Conservation (phyloP, 768 basidiomycete genomes). For the Auricularia sp. region DNA sequence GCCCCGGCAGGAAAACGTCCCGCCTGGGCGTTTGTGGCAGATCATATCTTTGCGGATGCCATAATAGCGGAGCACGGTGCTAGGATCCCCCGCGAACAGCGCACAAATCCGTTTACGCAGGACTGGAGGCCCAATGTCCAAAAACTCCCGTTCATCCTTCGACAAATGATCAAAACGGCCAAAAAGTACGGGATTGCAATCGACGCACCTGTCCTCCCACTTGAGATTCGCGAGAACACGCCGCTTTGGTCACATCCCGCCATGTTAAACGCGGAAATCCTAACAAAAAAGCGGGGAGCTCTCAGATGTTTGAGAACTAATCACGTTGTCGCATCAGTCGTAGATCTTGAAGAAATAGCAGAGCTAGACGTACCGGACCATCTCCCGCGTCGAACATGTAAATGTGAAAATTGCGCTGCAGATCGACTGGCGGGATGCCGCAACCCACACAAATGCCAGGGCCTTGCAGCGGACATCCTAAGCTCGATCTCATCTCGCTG, state of each 20-base stretch:
- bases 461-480: neutral
- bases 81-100: neutral
- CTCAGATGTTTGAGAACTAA: neutral
- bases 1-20: conserved; percentile 12
- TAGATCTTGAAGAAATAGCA: neutral
- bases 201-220: neutral
- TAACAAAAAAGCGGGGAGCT: neutral
- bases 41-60: conserved; percentile 6
- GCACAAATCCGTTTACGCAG: neutral
- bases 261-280: neutral
- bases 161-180: neutral
- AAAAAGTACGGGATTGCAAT: neutral
- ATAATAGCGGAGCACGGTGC: neutral
- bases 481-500: neutral
- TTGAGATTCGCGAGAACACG: neutral
- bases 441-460: neutral
- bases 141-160: neutral
- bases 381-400: neutral
- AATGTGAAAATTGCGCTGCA: neutral
- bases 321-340: neutral
- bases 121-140: neutral
- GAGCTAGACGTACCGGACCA: neutral
- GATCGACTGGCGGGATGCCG: neutral
- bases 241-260: neutral
- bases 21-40: conserved; percentile 21